These are phyloP conservation scores for Thymus mandschuricus DNA, from an alignment of 257 asterid genomes.

Conservation along the genomic window DNA sequence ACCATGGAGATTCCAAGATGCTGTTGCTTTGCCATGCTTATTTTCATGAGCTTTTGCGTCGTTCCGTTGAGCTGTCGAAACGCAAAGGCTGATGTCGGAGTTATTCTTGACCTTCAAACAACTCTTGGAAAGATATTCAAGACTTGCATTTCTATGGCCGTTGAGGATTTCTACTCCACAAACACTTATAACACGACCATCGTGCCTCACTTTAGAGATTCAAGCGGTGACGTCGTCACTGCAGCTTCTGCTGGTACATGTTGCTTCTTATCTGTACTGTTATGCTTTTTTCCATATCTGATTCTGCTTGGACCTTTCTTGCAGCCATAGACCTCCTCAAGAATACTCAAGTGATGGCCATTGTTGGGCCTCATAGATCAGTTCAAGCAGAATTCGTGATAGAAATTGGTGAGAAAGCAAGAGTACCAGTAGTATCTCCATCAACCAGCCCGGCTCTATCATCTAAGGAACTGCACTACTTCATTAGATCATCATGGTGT, in stretches of 20 bases:
- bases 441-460: slow-evolving; percentile 40
- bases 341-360: slow-evolving; percentile 43
- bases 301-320: background rate
- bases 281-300: too few species aligned
- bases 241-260: slow-evolving; percentile 11
- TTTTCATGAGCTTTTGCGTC: background rate
- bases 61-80: background rate
- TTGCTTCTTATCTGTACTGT: background rate
- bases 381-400: slow-evolving; percentile 32
- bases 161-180: slow-evolving; percentile 9
- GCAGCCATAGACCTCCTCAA: slow-evolving; percentile 49
- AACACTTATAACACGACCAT: background rate
- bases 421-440: slow-evolving; percentile 39
- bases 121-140: slow-evolving; percentile 5
- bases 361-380: slow-evolving; percentile 45
- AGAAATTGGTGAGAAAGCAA: slow-evolving; percentile 32
- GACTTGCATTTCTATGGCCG: background rate
- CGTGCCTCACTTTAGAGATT: slow-evolving; percentile 13
- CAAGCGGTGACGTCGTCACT: background rate
- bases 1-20: background rate
- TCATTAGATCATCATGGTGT: slow-evolving; percentile 48
- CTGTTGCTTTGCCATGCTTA: background rate
- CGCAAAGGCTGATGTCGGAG: slow-evolving; percentile 13
- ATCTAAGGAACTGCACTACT: slow-evolving; percentile 39
- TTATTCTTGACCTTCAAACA: slow-evolving; percentile 10